Conservation (phyloP, 1,284 basidiomycete genomes). For the Leccinum glutinopallens region DNA sequence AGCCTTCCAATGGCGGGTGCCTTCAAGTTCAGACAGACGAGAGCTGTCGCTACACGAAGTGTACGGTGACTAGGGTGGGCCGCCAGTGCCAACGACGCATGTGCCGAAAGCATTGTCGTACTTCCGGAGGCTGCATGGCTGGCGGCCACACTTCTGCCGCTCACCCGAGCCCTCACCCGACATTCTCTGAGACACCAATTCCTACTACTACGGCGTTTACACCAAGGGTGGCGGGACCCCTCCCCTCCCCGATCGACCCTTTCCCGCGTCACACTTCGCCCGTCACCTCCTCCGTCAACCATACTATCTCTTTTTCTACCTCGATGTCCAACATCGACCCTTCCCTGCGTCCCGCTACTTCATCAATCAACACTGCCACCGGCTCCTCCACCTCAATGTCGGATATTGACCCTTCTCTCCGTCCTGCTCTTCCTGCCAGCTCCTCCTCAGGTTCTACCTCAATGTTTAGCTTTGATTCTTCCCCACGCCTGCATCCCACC, state of each 20-base stretch:
- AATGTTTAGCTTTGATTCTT: background rate
- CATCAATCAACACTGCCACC: background rate
- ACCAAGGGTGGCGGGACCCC: background rate
- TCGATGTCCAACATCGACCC: background rate
- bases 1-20: background rate
- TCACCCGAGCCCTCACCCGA: background rate
- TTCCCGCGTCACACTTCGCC: no score
- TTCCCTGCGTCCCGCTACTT: background rate
- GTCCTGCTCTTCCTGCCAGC: no score
- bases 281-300: background rate
- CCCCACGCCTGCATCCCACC: no score
- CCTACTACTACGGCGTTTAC: no score
- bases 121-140: background rate
- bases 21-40: background rate
- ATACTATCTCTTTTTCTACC: background rate
- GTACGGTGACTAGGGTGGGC: background rate
- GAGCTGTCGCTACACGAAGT: background rate
- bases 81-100: background rate
- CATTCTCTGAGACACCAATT: background rate
- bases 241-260: background rate
- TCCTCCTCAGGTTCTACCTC: background rate
- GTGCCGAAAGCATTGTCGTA: background rate
- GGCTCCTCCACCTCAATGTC: background rate
- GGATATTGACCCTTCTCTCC: background rate
- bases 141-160: background rate